These are phyloP conservation scores for Podospora bellae-mahoneyi DNA, from an alignment of 495 filamentous ascomycete genomes.

Conservation along the genomic window DNA sequence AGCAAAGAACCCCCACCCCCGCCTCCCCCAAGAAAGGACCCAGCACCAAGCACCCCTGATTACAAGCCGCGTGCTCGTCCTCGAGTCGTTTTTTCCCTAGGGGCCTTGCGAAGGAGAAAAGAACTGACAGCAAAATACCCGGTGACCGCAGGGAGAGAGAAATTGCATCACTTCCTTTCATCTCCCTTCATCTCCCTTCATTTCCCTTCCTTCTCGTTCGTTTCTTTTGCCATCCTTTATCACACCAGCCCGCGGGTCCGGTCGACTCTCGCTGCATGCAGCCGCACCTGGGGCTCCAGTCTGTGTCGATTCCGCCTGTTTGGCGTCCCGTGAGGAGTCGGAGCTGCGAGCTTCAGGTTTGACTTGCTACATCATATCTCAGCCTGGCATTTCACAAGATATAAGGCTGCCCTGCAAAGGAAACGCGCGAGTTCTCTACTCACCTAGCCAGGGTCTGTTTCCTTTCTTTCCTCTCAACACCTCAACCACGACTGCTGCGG, in stretches of 20 bases:
- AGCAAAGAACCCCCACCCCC: no score
- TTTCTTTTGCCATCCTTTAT: conserved; percentile 11
- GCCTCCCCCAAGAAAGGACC: background rate
- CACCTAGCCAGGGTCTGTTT: conserved; percentile 2
- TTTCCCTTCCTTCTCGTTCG: background rate
- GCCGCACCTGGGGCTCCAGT: conserved; percentile 18
- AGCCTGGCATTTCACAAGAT: background rate
- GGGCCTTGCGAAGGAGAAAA: conserved; percentile 3
- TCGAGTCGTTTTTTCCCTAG: conserved; percentile 12
- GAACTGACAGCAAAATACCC: conserved; percentile 5
- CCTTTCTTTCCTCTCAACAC: conserved; percentile 5
- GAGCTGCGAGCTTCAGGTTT: conserved; percentile 19
- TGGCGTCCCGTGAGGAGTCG: conserved; percentile 31
- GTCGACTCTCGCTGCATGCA: conserved; percentile 29
- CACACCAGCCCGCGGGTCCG: conserved; percentile 11
- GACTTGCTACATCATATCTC: background rate
- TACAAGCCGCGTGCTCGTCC: conserved; percentile 5
- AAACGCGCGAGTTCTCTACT: background rate
- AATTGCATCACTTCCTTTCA: background rate
- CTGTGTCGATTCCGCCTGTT: conserved; percentile 28
- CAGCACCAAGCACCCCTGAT: background rate
- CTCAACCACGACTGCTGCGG: background rate
- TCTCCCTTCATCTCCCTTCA: no score
- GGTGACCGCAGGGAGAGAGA: conserved; percentile 4
- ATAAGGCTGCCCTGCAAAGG: background rate